Percentiles rank a stretch among this genome's conserved stretches.
Evolutionary conservation across 331 rosid species (phyloP).

Genomic region (Spiraea crenata): DNA sequence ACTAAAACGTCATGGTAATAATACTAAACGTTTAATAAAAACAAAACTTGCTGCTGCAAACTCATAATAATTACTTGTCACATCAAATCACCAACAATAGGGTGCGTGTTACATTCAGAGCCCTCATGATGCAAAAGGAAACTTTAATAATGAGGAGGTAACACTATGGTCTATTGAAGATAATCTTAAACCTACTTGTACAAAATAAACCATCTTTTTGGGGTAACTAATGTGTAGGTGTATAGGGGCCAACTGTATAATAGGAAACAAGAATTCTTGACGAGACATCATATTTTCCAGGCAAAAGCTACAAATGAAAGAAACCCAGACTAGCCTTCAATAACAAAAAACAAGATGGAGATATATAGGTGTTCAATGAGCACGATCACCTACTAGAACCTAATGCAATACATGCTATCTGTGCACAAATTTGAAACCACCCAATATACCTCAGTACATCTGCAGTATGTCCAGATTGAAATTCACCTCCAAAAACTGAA

Average conservation of each 20-base stretch:
- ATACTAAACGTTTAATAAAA: not conserved
- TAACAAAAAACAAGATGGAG: not conserved
- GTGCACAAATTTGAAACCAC: conserved; percentile 12
- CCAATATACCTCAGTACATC: conserved; percentile 75
- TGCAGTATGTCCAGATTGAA: conserved; percentile 95
- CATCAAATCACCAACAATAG: not conserved
- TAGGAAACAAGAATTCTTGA: not conserved
- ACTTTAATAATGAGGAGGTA: not conserved
- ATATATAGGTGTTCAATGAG: not conserved
- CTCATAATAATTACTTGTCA: conserved; percentile 7
- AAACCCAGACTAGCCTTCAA: not conserved
- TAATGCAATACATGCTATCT: conserved; percentile 13
- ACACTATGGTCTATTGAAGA: not conserved
- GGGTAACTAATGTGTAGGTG: not conserved
- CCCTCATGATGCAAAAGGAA: not conserved
- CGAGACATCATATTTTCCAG: not conserved
- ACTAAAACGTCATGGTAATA: not conserved
- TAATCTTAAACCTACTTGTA: not conserved
- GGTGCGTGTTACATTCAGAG: not conserved
- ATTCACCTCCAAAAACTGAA: conserved; percentile 95
- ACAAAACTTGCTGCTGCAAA: not conserved
- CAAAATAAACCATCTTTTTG: not conserved
- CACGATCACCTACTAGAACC: conserved; percentile 11
- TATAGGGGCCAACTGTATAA: not conserved
- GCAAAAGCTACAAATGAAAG: not conserved